Conservation (phyloP, 2,329 filamentous ascomycete genomes). For the Botrytis paeoniae region DNA sequence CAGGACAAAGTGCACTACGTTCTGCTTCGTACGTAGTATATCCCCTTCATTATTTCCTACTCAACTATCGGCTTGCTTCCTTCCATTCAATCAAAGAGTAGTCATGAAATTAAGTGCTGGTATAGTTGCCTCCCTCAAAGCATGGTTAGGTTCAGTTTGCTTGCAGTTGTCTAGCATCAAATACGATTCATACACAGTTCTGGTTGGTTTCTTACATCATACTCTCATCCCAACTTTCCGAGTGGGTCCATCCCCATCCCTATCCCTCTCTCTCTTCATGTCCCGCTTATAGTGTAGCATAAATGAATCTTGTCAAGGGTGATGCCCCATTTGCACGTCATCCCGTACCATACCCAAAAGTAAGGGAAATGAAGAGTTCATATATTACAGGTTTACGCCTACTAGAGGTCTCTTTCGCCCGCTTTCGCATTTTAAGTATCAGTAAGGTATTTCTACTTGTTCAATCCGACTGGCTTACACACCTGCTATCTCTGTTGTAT, state of each 20-base stretch:
- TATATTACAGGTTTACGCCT: not conserved
- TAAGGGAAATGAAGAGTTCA: not conserved
- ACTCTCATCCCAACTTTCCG: not conserved
- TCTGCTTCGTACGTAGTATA: not conserved
- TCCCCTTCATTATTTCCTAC: not conserved
- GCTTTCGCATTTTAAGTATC: not conserved
- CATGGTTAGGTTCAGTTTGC: not conserved
- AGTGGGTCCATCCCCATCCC: not conserved
- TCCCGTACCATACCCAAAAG: not conserved
- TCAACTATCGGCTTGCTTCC: not conserved
- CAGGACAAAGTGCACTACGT: not conserved
- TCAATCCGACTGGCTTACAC: not conserved
- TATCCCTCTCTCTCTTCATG: not conserved
- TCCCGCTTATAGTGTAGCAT: not conserved
- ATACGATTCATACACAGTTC: not conserved
- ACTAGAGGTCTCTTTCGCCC: not conserved
- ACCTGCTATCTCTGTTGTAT: not conserved
- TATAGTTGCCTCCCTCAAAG: not conserved
- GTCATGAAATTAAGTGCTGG: not conserved
- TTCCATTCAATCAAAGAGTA: not conserved
- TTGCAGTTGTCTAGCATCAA: not conserved
- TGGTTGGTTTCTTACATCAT: not conserved
- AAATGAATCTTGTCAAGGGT: not conserved
- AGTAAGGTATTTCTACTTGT: not conserved
- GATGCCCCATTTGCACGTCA: not conserved